These are phyloP conservation scores for Fusarium pseudocircinatum DNA, from an alignment of 2,329 filamentous ascomycete species.

Conservation along the genomic window DNA sequence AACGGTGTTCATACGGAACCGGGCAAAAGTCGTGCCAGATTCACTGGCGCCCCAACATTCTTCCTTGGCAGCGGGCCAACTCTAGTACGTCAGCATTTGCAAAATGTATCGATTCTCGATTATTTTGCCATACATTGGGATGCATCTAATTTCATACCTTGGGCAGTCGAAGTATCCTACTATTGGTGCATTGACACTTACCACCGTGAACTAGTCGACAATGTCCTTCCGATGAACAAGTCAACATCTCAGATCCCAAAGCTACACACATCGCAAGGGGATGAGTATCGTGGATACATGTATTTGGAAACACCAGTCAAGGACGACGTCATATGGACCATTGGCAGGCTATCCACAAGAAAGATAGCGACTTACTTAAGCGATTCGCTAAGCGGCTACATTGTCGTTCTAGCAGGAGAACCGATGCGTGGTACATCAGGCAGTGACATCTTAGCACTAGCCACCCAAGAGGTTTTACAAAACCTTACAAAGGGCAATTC, in stretches of 20 bases:
- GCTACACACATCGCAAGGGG: not conserved
- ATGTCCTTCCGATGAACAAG: not conserved
- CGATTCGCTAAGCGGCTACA: not conserved
- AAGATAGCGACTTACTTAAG: not conserved
- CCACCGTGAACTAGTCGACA: not conserved
- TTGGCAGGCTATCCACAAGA: not conserved
- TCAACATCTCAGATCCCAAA: not conserved
- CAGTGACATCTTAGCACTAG: not conserved
- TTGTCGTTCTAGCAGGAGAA: not conserved
- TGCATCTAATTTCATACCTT: not conserved
- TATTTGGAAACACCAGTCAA: not conserved
- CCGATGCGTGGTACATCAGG: not conserved
- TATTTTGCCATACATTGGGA: constrained; percentile 2
- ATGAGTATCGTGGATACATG: not conserved
- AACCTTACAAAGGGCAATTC: not conserved
- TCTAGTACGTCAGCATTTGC: not conserved
- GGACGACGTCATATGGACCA: not conserved
- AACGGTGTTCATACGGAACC: not conserved
- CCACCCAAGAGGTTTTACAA: not conserved
- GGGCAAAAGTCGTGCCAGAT: not conserved
- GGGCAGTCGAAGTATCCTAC: not conserved
- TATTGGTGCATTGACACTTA: constrained; percentile 1
- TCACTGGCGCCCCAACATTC: not conserved
- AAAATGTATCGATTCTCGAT: not conserved
- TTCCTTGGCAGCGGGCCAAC: not conserved